Evolutionary conservation across 805 yeast genomes (phyloP).

Genomic region (Hanseniaspora pseudoguilliermondii): DNA sequence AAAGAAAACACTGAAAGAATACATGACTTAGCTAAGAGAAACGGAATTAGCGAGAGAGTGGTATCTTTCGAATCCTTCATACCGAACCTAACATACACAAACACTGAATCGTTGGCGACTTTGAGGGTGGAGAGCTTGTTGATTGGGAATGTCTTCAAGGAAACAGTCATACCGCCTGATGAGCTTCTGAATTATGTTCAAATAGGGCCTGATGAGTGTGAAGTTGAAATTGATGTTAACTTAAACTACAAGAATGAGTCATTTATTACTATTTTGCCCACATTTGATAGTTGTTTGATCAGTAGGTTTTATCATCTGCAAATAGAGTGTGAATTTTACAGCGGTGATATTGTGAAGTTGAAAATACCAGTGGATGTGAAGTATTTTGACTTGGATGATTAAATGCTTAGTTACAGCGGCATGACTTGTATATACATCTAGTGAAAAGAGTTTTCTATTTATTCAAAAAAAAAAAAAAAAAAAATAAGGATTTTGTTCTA

Average conservation of each 20-base stretch:
- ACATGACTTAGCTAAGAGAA: not conserved
- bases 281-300: constrained; percentile 51
- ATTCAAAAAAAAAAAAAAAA: no score
- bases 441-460: no score
- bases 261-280: constrained; percentile 42
- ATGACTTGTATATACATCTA: no score
- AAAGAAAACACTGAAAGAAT: not conserved
- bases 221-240: constrained; percentile 29
- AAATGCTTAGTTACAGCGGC: not conserved
- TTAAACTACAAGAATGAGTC: constrained; percentile 33
- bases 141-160: constrained; percentile 18
- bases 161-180: constrained; percentile 17
- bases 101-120: constrained; percentile 4
- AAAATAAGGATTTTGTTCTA: no score
- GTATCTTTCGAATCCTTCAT: constrained; percentile 7
- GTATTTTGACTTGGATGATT: not conserved
- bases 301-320: constrained; percentile 40
- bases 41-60: not conserved
- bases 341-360: not conserved
- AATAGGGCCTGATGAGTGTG: constrained; percentile 25
- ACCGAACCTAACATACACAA: not conserved
- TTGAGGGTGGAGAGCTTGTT: constrained; percentile 1
- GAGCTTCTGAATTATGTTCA: constrained; percentile 22
- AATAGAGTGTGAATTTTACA: constrained; percentile 7
- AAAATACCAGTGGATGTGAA: constrained; percentile 10